Percentiles rank a stretch among this genome's conserved stretches.
phyloP scores from a whole-genome alignment of 2,329 filamentous ascomycete species.

The Aschersonia sp. region DNA sequence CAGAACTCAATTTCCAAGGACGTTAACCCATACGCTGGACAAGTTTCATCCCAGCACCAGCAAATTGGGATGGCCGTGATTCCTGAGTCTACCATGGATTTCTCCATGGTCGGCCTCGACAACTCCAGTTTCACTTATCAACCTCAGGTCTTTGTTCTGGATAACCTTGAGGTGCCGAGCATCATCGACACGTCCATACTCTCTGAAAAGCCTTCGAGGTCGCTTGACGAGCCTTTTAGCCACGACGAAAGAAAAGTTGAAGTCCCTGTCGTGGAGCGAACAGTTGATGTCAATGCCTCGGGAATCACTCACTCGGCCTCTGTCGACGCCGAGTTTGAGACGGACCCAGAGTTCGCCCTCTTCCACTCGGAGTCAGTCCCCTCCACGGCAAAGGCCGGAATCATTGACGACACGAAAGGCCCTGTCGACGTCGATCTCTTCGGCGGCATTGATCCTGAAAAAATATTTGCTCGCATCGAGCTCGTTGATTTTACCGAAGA shows the following conservation, averaged over 20 bases:
- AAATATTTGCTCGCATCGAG: slow-evolving; percentile 47
- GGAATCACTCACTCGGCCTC: slow-evolving; percentile 12
- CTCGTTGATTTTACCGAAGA: slow-evolving; percentile 46
- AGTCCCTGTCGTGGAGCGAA: slow-evolving; percentile 35
- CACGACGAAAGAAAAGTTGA: slow-evolving; percentile 42
- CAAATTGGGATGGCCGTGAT: slow-evolving; percentile 74
- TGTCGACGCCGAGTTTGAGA: slow-evolving; percentile 43
- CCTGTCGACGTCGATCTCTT: slow-evolving; percentile 28
- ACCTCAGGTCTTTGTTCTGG: slow-evolving; percentile 62
- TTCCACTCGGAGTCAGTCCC: slow-evolving; percentile 31
- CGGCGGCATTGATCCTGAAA: slow-evolving; percentile 45
- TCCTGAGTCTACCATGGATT: slow-evolving; percentile 64
- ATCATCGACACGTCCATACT: slow-evolving; percentile 45
- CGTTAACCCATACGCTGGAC: slow-evolving; percentile 42
- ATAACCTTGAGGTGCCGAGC: slow-evolving; percentile 51
- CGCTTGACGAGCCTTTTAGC: slow-evolving; percentile 29
- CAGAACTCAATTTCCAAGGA: slow-evolving; percentile 49
- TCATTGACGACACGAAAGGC: slow-evolving; percentile 25
- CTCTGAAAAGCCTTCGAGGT: slow-evolving; percentile 55
- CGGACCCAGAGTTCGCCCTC: slow-evolving; percentile 46
- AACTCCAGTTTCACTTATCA: slow-evolving; percentile 43
- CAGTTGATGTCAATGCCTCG: slow-evolving; percentile 19
- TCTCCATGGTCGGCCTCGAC: slow-evolving; percentile 54
- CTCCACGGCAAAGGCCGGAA: slow-evolving; percentile 14
- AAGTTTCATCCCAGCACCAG: slow-evolving; percentile 38